Base-by-base conservation (phyloP, 345 rosid genomes). In the Citrus glauca region DNA sequence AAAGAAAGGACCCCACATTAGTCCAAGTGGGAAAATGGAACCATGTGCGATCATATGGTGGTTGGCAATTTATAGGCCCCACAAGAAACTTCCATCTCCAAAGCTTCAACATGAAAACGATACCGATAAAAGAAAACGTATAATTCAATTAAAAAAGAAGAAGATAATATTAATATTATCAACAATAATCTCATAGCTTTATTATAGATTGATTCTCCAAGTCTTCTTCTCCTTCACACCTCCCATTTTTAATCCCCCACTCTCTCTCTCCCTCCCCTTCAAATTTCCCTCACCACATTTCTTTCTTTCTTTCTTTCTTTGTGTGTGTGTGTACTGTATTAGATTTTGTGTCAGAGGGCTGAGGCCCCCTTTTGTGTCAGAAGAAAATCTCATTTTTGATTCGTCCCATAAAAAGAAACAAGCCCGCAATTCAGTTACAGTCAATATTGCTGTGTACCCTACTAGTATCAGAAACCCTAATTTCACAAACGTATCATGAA, bases 31-130 rank as follows among this genome's bases (percentile, higher is more conserved):
- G 83, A 66, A 79, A 80, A 77, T 68, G 89, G 87, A 80, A 82
- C 82, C 92, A 89, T 89, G 92, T 89, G 92, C 92, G 72, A 79
- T 82, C 92, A 90, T 90, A 89, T 89, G 91, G 90, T 87, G 78
- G 91, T 87, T 87, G 92, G 91, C 79, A 73, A 65, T 74, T 78
- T 38, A 16, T 1, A 67, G 85, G 77, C 89, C 90, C 87, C 87
- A 85, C 87, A 61, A 24, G 40, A 37, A 59, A 19, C 71, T 57
- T 76, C 65, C 68, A 71, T 78, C 80, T 40, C 81, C 53, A 32
- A 78, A 78, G 53, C 33, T 77, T 42, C 37, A 55, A 32, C 62
- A 72, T 62, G 80, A 76, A 69, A 78, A 84, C 32, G 82, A 81
- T 71, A 73, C 57, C 57, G 19, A 53, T 62, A 70, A 62, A 53